Evolutionary conservation across 73 alveolate species (phyloP).

Genomic region (Tetrahymena thermophila): DNA sequence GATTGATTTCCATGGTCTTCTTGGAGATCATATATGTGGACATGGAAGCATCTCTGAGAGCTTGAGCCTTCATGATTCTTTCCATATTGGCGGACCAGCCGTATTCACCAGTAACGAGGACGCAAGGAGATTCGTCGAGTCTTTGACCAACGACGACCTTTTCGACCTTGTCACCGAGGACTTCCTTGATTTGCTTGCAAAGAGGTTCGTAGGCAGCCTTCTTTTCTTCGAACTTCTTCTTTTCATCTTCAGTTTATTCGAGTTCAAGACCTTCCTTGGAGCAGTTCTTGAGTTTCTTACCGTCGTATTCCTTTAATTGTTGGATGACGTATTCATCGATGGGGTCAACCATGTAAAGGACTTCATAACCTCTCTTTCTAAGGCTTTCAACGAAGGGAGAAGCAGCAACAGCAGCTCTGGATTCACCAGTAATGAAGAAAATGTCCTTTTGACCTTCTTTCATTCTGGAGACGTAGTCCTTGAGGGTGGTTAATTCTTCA

Average conservation of each 20-base stretch:
- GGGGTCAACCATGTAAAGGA: constrained; percentile 98
- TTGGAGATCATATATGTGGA: constrained; percentile 97
- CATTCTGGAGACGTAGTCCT: constrained; percentile 96
- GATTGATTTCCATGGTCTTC: constrained; percentile 98
- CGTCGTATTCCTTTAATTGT: constrained; percentile 98
- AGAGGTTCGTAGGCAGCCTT: constrained; percentile 98
- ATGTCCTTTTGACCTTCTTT: constrained; percentile 98
- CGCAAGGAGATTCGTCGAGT: constrained; percentile 98
- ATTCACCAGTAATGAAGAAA: constrained; percentile 98
- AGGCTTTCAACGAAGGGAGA: constrained; percentile 99
- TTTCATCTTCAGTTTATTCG: constrained; percentile 92
- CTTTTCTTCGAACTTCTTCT: constrained; percentile 95
- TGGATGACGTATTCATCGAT: constrained; percentile 98
- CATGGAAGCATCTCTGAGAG: constrained; percentile 98
- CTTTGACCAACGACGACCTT: constrained; percentile 95
- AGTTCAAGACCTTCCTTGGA: constrained; percentile 98
- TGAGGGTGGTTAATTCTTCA: constrained; percentile 95
- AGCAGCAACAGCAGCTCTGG: constrained; percentile 91
- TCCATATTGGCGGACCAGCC: constrained; percentile 99
- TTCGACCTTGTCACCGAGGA: constrained; percentile 99
- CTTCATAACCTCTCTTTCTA: constrained; percentile 98
- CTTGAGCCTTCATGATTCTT: constrained; percentile 99
- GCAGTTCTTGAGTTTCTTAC: constrained; percentile 93
- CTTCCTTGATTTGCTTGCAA: constrained; percentile 97
- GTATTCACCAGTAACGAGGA: constrained; percentile 97